A percentile compares a stretch with the other conserved stretches of the same genome.
Conservation (phyloP, 176 grass and related monocot genomes). For the Musa beccarii region DNA sequence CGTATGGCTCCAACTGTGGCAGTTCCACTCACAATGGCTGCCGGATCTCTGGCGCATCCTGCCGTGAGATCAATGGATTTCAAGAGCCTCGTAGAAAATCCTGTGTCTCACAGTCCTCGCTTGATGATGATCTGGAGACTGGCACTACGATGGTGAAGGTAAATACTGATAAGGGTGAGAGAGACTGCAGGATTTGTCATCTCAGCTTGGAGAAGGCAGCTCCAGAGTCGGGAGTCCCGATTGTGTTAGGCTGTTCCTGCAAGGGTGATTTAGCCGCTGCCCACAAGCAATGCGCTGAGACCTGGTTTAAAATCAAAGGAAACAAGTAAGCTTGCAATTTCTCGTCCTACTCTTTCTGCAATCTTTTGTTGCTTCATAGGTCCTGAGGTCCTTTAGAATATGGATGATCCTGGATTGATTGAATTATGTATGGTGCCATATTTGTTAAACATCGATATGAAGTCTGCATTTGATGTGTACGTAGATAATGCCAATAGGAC, state of each 20-base stretch:
- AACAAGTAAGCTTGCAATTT: conserved; percentile 60
- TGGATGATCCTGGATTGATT: background rate
- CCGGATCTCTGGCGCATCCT: conserved; percentile 1
- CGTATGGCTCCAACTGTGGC: conserved; percentile 24
- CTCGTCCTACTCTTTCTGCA: background rate
- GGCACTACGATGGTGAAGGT: conserved; percentile 57
- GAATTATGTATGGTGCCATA: background rate
- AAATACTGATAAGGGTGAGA: conserved; percentile 48
- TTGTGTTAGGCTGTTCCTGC: conserved; percentile 92
- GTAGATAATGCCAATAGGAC: background rate
- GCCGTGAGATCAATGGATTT: conserved; percentile 17
- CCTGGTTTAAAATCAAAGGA: conserved; percentile 99
- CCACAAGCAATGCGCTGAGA: conserved; percentile 96
- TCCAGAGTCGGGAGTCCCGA: conserved; percentile 53
- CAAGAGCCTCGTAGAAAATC: conserved; percentile 42
- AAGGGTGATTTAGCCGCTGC: conserved; percentile 79
- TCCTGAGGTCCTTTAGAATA: background rate
- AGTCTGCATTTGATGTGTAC: background rate
- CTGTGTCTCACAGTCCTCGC: conserved; percentile 65
- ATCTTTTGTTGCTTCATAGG: background rate
- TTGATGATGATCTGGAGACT: conserved; percentile 66
- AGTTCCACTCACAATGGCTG: conserved; percentile 1
- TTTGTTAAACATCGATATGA: background rate
- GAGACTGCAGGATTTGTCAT: conserved; percentile 94
- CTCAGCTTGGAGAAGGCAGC: conserved; percentile 61